These are phyloP conservation scores for Fusarium poae DNA, from an alignment of 2,329 filamentous ascomycete species.

Conservation along the genomic window DNA sequence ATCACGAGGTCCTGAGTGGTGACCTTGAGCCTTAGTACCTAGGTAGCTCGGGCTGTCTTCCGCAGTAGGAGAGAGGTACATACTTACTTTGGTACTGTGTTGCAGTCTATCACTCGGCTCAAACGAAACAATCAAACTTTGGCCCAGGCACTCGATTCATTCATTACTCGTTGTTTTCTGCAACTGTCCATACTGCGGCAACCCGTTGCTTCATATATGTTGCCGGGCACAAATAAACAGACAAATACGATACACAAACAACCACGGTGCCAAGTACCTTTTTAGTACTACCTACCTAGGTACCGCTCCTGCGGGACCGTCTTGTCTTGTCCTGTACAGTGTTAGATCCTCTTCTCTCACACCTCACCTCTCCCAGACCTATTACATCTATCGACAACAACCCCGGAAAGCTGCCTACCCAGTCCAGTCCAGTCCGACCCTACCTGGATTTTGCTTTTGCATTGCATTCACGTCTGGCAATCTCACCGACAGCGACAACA, in stretches of 20 bases:
- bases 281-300: constrained; percentile 20
- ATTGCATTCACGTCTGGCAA: constrained; percentile 38
- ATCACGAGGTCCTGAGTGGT: constrained; percentile 48
- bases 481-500: constrained; percentile 37
- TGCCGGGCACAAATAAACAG: constrained; percentile 25
- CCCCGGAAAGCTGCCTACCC: constrained; percentile 40
- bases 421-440: constrained; percentile 25
- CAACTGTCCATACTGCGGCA: constrained; percentile 30
- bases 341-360: constrained; percentile 40
- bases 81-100: constrained; percentile 18
- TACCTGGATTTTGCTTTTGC: constrained; percentile 14
- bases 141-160: constrained; percentile 6
- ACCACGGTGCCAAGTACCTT: constrained; percentile 1
- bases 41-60: constrained; percentile 36
- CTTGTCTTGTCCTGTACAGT: constrained; percentile 27
- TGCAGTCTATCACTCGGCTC: constrained; percentile 1
- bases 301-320: constrained; percentile 1
- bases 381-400: constrained; percentile 39
- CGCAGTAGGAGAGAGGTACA: not conserved
- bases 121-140: constrained; percentile 7
- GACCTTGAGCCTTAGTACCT: constrained; percentile 24
- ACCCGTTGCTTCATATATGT: constrained; percentile 14
- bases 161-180: constrained; percentile 10
- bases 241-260: constrained; percentile 30
- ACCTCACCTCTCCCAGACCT: constrained; percentile 25